Evolutionary conservation across 495 filamentous ascomycete genomes (phyloP).

Genomic region (Articulospora tetracladia): DNA sequence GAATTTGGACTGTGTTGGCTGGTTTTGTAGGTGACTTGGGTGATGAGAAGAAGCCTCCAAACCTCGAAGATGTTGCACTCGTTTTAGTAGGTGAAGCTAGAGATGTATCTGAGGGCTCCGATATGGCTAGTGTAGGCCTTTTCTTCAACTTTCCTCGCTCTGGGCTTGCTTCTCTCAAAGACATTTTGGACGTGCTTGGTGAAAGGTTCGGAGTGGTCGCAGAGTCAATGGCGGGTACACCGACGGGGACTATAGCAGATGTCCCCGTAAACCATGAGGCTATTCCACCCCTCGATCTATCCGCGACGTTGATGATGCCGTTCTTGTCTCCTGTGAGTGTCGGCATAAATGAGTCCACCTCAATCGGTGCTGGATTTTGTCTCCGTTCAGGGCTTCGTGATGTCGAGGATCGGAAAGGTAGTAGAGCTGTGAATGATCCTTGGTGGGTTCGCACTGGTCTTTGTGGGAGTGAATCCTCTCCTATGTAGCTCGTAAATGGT

Average conservation of each 20-base stretch:
- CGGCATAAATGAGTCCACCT: conserved; percentile 32
- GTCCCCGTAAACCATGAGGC: conserved; percentile 51
- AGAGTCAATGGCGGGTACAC: conserved; percentile 28
- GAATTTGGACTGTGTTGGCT: conserved; percentile 16
- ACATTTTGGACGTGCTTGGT: conserved; percentile 9
- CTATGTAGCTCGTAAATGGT: background rate
- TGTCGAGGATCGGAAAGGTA: conserved; percentile 13
- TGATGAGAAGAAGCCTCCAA: conserved; percentile 20
- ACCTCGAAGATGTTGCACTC: conserved; percentile 20
- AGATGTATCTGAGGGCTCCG: conserved; percentile 14
- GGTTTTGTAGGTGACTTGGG: conserved; percentile 14
- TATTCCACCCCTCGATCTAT: conserved; percentile 39
- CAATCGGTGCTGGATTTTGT: background rate
- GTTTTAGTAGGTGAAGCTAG: conserved; percentile 12
- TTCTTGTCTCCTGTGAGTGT: conserved; percentile 24
- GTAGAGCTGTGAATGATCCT: conserved; percentile 18
- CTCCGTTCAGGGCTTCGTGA: conserved; percentile 11
- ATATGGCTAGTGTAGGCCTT: conserved; percentile 31
- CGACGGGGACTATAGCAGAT: conserved; percentile 42
- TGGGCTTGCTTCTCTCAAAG: conserved; percentile 27
- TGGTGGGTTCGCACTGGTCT: conserved; percentile 16
- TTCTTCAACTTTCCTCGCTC: conserved; percentile 30
- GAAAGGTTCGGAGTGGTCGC: conserved; percentile 2
- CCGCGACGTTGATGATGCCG: conserved; percentile 19
- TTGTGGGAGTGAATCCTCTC: conserved; percentile 2